Conservation (phyloP, 2,329 filamentous ascomycete species). For the Fusarium xyrophilum region DNA sequence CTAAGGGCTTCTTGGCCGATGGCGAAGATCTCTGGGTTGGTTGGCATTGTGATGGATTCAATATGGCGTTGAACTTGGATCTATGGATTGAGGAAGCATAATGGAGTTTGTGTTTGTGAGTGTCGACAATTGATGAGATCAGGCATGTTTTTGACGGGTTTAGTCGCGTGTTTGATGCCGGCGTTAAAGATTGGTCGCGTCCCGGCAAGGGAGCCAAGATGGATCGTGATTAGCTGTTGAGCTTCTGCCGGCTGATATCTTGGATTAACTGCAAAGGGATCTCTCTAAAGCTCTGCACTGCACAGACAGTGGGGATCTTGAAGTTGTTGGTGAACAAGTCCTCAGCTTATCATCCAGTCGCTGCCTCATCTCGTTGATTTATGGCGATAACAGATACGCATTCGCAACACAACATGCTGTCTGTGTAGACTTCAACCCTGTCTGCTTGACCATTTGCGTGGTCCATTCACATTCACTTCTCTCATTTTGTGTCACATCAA, state of each 20-base stretch:
- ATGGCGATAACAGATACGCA: too few relatives aligned
- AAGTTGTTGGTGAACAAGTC: too few relatives aligned
- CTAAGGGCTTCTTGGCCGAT: background rate
- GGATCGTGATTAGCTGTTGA: background rate
- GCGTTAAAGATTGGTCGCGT: background rate
- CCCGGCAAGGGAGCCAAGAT: accelerated
- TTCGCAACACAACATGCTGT: too few relatives aligned
- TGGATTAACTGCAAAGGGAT: too few relatives aligned
- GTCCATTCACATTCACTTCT: background rate
- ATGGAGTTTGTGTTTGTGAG: accelerated
- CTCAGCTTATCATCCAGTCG: too few relatives aligned
- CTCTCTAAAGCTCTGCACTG: too few relatives aligned
- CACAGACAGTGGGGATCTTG: too few relatives aligned
- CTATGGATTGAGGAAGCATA: accelerated
- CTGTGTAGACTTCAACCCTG: background rate
- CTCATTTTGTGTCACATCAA: background rate
- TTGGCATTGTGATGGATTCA: background rate
- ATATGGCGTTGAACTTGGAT: accelerated
- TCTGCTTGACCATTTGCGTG: background rate
- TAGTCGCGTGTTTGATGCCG: background rate
- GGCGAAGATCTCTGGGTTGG: background rate
- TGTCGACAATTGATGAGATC: too few relatives aligned
- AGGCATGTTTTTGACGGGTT: accelerated
- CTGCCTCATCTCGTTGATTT: too few relatives aligned
- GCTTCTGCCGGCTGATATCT: background rate